Evolutionary conservation across 805 yeast genomes (phyloP).

Genomic region (Candida insectalens): DNA sequence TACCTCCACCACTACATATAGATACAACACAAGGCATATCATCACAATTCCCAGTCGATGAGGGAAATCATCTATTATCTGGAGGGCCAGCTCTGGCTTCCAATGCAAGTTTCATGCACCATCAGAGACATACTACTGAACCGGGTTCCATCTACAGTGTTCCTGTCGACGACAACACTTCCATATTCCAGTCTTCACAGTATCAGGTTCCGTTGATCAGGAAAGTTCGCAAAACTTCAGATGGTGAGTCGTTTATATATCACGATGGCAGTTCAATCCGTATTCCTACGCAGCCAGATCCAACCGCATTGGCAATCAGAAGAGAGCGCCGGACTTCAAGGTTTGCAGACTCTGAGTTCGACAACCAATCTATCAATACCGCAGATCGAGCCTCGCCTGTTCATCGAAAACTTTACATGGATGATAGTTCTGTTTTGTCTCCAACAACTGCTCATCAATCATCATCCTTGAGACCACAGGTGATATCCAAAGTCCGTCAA

Average conservation of each 20-base stretch:
- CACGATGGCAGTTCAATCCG: constrained; percentile 10
- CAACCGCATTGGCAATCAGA: background rate
- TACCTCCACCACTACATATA: background rate
- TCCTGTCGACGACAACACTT: background rate
- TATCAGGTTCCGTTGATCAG: background rate
- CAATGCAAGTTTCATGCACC: background rate
- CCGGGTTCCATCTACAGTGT: background rate
- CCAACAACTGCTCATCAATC: background rate
- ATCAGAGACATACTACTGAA: background rate
- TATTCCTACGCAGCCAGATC: constrained; percentile 2
- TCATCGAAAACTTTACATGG: background rate
- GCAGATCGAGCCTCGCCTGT: background rate
- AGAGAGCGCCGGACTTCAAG: background rate
- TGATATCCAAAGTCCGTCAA: constrained; percentile 20
- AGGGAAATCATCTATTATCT: background rate
- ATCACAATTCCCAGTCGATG: too few species aligned
- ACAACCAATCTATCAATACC: constrained; percentile 1
- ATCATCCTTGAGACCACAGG: constrained; percentile 1
- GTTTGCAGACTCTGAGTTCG: background rate
- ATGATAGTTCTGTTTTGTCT: background rate
- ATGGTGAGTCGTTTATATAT: constrained; percentile 22
- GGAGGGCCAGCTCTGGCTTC: background rate
- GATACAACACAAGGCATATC: too few species aligned
- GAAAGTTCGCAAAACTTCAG: constrained; percentile 3
- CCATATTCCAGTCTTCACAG: background rate